These are phyloP conservation scores for Corrigiola litoralis DNA, from an alignment of 179 eudicot genomes.

Conservation along the genomic window DNA sequence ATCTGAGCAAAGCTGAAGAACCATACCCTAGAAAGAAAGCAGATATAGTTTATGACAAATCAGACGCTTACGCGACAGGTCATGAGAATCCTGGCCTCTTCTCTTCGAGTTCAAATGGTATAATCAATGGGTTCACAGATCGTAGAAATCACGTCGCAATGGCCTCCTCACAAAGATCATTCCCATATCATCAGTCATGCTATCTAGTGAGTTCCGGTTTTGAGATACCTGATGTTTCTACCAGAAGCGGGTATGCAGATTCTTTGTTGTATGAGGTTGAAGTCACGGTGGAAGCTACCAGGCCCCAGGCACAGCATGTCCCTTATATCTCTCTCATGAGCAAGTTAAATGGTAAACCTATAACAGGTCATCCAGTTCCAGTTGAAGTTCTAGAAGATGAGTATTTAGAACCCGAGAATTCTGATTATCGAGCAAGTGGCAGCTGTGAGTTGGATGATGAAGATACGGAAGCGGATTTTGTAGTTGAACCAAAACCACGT, in stretches of 20 bases:
- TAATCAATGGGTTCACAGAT: constrained; percentile 28
- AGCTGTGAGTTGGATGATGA: constrained; percentile 30
- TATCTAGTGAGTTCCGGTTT: constrained; percentile 34
- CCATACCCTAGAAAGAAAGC: constrained; percentile 20
- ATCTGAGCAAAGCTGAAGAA: constrained; percentile 31
- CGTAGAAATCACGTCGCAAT: constrained; percentile 26
- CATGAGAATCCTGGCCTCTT: constrained; percentile 11
- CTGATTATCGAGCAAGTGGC: constrained; percentile 29
- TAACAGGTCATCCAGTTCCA: constrained; percentile 70
- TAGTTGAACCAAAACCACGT: constrained; percentile 22
- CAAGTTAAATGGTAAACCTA: constrained; percentile 52
- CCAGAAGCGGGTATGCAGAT: constrained; percentile 19
- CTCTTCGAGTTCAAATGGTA: constrained; percentile 25
- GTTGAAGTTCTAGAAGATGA: constrained; percentile 67
- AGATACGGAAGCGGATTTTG: constrained; percentile 17
- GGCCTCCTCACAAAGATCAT: constrained; percentile 29
- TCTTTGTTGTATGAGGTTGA: constrained; percentile 48
- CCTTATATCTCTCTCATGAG: constrained; percentile 88
- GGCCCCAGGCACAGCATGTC: constrained; percentile 50
- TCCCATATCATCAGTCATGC: constrained; percentile 46
- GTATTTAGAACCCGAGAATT: constrained; percentile 33
- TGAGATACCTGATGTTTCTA: constrained; percentile 33
- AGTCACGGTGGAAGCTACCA: constrained; percentile 58
- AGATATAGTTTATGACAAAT: constrained; percentile 26
- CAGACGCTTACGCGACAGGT: constrained; percentile 22